phyloP scores from a whole-genome alignment of 176 grass and related monocot species.

The Melocanna baccifera region DNA sequence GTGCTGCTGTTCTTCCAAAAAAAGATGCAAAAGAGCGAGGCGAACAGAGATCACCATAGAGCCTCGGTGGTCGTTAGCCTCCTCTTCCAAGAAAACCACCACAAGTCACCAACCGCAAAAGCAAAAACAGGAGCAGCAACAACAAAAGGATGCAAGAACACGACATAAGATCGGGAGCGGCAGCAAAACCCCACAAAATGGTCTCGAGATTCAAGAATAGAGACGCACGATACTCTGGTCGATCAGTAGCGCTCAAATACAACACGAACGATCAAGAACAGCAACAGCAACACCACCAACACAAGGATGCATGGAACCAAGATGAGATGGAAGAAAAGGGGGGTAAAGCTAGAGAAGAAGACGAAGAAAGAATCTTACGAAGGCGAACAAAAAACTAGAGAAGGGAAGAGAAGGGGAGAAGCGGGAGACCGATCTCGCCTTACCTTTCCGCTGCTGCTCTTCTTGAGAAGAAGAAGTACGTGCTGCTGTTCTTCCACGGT shows the following conservation, averaged over 20 bases:
- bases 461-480: conserved; percentile 4
- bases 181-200: neutral
- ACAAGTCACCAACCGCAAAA: neutral
- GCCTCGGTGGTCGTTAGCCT: neutral
- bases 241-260: neutral
- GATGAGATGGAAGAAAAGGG: neutral
- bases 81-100: neutral
- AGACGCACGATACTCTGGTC: neutral
- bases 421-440: neutral
- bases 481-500: too few species aligned
- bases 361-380: neutral
- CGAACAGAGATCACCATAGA: neutral
- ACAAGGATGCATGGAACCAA: neutral
- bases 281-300: neutral
- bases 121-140: neutral
- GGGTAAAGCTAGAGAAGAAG: neutral
- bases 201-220: neutral
- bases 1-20: too few species aligned
- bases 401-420: neutral
- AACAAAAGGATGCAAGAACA: neutral
- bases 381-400: neutral
- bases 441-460: neutral
- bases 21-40: neutral
- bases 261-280: neutral
- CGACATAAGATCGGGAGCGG: neutral